Evolutionary conservation across 2,329 filamentous ascomycete genomes (phyloP).

Genomic region (Sarocladium kiliense): DNA sequence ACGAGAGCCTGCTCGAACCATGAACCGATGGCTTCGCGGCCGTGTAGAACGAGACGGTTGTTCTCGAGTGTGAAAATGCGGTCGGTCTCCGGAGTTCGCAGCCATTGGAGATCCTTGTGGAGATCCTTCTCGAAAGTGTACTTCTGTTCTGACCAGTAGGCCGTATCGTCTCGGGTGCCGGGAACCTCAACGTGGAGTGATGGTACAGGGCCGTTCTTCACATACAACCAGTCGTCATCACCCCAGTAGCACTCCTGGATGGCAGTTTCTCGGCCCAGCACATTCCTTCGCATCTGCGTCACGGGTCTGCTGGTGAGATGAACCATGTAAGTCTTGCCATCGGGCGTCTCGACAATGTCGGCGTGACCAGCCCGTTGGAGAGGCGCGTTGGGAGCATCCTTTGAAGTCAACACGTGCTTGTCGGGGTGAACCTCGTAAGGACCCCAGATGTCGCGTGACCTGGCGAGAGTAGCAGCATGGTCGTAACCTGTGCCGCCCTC

Average conservation of each 20-base stretch:
- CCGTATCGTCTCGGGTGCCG: conserved; percentile 37
- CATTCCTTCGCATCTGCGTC: conserved; percentile 45
- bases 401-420: conserved; percentile 51
- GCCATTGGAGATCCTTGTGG: conserved; percentile 52
- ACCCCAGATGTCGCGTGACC: conserved; percentile 48
- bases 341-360: conserved; percentile 48
- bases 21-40: conserved; percentile 48
- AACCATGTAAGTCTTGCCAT: conserved; percentile 48
- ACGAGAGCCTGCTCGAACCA: conserved; percentile 56
- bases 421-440: conserved; percentile 57
- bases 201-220: conserved; percentile 53
- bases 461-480: conserved; percentile 56
- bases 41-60: conserved; percentile 39
- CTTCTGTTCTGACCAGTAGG: conserved; percentile 43
- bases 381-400: conserved; percentile 41
- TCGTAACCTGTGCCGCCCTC: conserved; percentile 57
- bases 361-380: conserved; percentile 50
- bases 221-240: conserved; percentile 57
- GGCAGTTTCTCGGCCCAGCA: conserved; percentile 49
- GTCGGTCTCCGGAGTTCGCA: conserved; percentile 49
- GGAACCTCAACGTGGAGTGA: conserved; percentile 48
- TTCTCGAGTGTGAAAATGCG: conserved; percentile 40
- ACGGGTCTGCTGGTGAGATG: conserved; percentile 48
- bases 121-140: conserved; percentile 43
- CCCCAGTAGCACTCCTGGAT: conserved; percentile 57